Evolutionary conservation across 345 rosid species (phyloP), one percentile per base, ranked within the genome.

Genomic region (Hibiscus syriacus): DNA sequence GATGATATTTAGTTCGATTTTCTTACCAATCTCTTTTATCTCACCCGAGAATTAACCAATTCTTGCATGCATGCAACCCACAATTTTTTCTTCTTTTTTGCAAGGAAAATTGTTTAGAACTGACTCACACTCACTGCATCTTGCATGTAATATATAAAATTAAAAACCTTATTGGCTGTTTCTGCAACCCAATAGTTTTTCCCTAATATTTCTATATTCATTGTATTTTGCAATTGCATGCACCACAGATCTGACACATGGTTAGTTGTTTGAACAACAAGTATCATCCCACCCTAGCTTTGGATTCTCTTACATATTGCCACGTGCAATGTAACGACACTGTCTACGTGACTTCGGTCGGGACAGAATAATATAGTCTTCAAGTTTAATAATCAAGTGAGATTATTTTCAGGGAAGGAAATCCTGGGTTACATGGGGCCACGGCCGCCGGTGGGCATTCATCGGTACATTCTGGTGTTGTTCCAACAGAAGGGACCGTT

Each of bases 401-500:
- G 43, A 30, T 58, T 20, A 10, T 38, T 38, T 46, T 67, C 75
- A 92, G 98, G 98, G 67, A 87, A 70, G 27, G 98, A 87, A 86
- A 77, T 87, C 22, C 65, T 87, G 39, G 73, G 87, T 0, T 89
- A 88, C 68, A 64, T 78, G 72, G 90, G 87, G 1, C 98, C 98
- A 5, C 76, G 82, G n/a, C 98, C 98, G 10, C 41, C 41, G 3
- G 41, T 38, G 2, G 41, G 41, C 41, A 38, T 38, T 38, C 41
- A 38, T 38, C 89, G 98, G 58, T 90, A 77, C 81, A 84, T 90
- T 48, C 23, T 88, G 19, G 92, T 88, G 73, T 84, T 92, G 14
- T 92, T 86, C 80, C 75, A 78, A 68, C 97, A 90, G 67, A 85
- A 80, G 77, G 73, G 74, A 6, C 79, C 86, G 20, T 10, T 90